A percentile compares a stretch with the other conserved stretches of the same genome.
These are phyloP conservation scores for Venustampulla echinocandica DNA, from an alignment of 495 filamentous ascomycete species.

Conservation along the genomic window DNA sequence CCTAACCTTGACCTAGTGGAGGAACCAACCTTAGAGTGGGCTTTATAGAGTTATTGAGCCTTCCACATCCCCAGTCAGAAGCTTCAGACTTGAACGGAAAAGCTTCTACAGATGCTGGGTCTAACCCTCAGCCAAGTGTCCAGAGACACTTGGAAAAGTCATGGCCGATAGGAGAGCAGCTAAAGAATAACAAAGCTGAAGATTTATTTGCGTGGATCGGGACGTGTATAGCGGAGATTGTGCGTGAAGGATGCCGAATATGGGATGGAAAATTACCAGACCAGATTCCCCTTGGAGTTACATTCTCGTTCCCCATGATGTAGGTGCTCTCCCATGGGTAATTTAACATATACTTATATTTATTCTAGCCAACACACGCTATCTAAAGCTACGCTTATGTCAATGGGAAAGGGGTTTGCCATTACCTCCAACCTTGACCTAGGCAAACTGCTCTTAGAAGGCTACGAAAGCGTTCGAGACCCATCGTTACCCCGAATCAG, in stretches of 20 bases:
- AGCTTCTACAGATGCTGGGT: constrained; percentile 28
- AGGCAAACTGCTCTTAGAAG: constrained; percentile 54
- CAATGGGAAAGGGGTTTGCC: constrained; percentile 83
- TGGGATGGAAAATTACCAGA: constrained; percentile 35
- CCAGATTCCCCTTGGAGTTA: constrained; percentile 67
- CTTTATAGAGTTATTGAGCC: constrained; percentile 61
- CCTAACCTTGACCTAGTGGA: constrained; percentile 35
- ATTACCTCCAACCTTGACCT: constrained; percentile 66
- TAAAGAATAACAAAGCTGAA: constrained; percentile 69
- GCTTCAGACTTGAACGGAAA: constrained; percentile 5
- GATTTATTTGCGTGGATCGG: constrained; percentile 76
- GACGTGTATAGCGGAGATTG: constrained; percentile 62
- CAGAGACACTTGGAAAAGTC: constrained; percentile 55
- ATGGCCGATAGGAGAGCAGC: constrained; percentile 72
- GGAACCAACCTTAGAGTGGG: constrained; percentile 74
- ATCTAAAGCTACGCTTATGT: constrained; percentile 68
- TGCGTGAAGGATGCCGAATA: constrained; percentile 30
- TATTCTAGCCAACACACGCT: constrained; percentile 56
- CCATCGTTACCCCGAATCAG: constrained; percentile 52
- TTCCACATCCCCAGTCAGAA: constrained; percentile 17
- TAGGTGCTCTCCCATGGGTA: constrained; percentile 34
- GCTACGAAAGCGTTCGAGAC: constrained; percentile 46
- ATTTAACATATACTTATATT: constrained; percentile 3
- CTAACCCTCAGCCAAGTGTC: constrained; percentile 38
- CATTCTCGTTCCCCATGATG: constrained; percentile 82